These are phyloP conservation scores for Zanthoxylum bungeanum DNA, from an alignment of 345 rosid genomes.

Conservation along the genomic window DNA sequence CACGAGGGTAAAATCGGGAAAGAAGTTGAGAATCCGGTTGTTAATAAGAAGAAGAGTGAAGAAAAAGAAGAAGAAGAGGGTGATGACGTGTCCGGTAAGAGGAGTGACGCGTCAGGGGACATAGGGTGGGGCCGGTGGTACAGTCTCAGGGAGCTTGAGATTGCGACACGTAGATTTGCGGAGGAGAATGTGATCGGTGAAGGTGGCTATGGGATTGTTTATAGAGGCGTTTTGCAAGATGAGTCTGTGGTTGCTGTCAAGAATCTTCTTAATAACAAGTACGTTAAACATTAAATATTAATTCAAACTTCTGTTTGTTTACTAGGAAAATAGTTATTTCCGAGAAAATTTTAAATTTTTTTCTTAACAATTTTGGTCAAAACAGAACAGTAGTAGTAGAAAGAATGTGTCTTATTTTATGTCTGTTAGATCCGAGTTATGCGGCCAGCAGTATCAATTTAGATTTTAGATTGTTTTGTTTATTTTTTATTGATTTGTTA, in stretches of 20 bases:
- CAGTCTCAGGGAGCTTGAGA: conserved; percentile 73
- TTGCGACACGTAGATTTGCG: conserved; percentile 76
- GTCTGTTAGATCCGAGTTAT: conserved; percentile 22
- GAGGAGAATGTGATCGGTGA: conserved; percentile 87
- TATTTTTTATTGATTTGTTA: neutral
- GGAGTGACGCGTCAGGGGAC: conserved; percentile 56
- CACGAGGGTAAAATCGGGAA: conserved; percentile 31
- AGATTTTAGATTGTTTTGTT: neutral
- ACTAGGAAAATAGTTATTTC: conserved; percentile 27
- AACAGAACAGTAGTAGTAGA: neutral
- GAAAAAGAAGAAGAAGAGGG: conserved; percentile 32
- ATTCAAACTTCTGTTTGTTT: conserved; percentile 17
- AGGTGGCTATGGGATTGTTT: conserved; percentile 95
- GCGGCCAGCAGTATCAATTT: neutral
- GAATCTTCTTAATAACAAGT: conserved; percentile 89
- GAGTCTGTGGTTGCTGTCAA: conserved; percentile 89
- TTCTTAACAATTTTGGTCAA: neutral
- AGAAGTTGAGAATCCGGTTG: conserved; percentile 17
- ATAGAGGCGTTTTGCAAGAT: conserved; percentile 63
- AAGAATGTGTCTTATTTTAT: neutral
- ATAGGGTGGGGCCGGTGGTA: conserved; percentile 98
- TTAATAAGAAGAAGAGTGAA: conserved; percentile 11
- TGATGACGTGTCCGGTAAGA: conserved; percentile 34
- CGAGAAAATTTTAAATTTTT: neutral
- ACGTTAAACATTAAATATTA: conserved; percentile 40